Base-by-base conservation (phyloP, 768 basidiomycete genomes). In the Agaricus subrufescens region DNA sequence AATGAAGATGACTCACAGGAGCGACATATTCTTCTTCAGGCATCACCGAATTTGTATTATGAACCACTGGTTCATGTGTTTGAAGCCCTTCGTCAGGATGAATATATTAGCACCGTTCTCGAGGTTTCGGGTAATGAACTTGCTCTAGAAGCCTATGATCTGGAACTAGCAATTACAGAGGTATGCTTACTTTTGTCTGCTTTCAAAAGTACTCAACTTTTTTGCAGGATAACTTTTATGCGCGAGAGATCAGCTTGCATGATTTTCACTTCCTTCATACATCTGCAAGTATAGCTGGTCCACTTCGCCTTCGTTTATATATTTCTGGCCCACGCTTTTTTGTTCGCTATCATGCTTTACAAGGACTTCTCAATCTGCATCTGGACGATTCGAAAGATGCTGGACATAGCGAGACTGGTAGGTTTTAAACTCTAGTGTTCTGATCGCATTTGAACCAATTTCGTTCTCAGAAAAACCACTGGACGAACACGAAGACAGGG, bases 221-320 rank as follows among this genome's bases (percentile, higher is more conserved):
- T 42, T 45, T 47, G 10, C 58, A 90, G 88, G 88, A 90, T 65
- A 86, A 89, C 63, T 67, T 84, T 29, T 82, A 84, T 65, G 76
- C 83, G 5, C 84, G 81, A 39, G 86, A 89, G 70, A 73, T 86
- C 52, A 83, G 83, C 54, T 71, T 90, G 46, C 87, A 89, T 65
- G 87, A 90, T 64, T 73, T 90, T 46, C 84, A 86, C 65, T 73
- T 83, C 44, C 67, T 89, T 30, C 86, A 89, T 64, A 86, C 88
- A 63, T 83, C 79, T 56, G 79, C 81, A 63, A 79, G 79, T 59
- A 67, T 86, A 55, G 59, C 71, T 61, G 88, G 88, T 30, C 84
- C 85, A 5, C 75, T 90, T 49, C 84, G 84, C 42, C 71, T 89
- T 44, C 75, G 74, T 50, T 67, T 89, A 45, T 78, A 73, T 48